Evolutionary conservation across 177 flowering plant species (phyloP).

Genomic region (Vitis hybrid): DNA sequence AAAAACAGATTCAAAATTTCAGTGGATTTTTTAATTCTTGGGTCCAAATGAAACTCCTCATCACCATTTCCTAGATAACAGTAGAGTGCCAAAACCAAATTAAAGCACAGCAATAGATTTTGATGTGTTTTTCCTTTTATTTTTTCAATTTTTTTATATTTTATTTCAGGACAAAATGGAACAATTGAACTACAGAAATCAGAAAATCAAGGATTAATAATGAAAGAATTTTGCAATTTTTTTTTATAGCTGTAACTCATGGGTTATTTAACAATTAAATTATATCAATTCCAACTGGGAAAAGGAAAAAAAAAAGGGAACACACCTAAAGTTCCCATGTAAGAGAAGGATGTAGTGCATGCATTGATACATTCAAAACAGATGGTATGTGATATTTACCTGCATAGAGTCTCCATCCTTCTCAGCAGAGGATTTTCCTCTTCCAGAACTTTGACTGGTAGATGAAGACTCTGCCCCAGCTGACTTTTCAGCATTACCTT

Average conservation of each 20-base stretch:
- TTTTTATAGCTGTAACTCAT: background rate
- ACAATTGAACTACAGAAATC: background rate
- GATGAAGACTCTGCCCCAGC: conserved; percentile 49
- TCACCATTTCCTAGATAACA: too few species aligned
- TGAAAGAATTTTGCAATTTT: background rate
- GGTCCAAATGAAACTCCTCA: too few species aligned
- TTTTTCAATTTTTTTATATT: background rate
- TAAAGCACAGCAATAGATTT: too few species aligned
- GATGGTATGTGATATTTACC: conserved; percentile 34
- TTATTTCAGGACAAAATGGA: background rate
- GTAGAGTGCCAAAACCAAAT: too few species aligned
- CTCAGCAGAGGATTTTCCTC: conserved; percentile 58
- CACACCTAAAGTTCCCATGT: too few species aligned
- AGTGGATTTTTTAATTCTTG: too few species aligned
- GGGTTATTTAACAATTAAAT: too few species aligned
- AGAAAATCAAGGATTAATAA: background rate
- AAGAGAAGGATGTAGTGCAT: background rate
- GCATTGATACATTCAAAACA: background rate
- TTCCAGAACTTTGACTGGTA: conserved; percentile 39
- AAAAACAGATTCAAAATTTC: too few species aligned
- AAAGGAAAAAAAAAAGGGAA: too few species aligned
- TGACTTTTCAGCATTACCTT: conserved; percentile 63
- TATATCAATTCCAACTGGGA: too few species aligned
- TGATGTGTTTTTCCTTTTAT: too few species aligned
- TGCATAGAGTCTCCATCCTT: conserved; percentile 97